Percentiles rank a stretch among this genome's conserved stretches.
These are phyloP conservation scores for Rhizopogon roseolus DNA, from an alignment of 768 basidiomycete genomes.

Conservation along the genomic window DNA sequence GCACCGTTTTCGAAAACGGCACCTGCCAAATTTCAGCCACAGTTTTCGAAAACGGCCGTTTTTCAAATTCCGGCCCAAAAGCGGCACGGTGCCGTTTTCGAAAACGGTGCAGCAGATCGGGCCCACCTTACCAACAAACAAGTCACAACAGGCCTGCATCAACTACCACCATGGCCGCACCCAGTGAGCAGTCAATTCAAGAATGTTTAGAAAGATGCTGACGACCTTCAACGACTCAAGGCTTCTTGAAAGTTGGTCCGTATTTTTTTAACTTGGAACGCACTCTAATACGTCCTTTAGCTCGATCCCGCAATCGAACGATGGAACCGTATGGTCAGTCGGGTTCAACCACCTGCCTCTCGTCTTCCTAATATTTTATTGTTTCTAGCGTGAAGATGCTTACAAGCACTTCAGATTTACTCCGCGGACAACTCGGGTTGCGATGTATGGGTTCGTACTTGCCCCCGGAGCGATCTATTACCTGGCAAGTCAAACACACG, in stretches of 20 bases:
- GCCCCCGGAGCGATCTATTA: constrained; percentile 55
- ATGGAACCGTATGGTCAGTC: constrained; percentile 56
- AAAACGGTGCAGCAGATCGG: too few relatives aligned
- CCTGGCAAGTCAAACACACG: constrained; percentile 34
- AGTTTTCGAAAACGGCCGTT: too few relatives aligned
- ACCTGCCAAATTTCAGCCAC: too few relatives aligned
- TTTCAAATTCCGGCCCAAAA: too few relatives aligned
- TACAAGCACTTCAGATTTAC: constrained; percentile 84
- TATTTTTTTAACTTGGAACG: neutral
- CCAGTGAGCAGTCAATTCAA: constrained; percentile 39
- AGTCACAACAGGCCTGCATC: constrained; percentile 23
- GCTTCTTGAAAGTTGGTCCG: constrained; percentile 50
- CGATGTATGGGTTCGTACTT: constrained; percentile 58
- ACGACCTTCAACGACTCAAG: constrained; percentile 28
- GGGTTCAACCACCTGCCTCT: constrained; percentile 4
- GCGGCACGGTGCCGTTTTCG: too few relatives aligned
- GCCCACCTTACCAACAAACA: too few relatives aligned
- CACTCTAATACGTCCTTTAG: constrained; percentile 8
- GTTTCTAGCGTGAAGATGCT: constrained; percentile 70
- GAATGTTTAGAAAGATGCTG: constrained; percentile 3
- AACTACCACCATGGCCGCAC: constrained; percentile 53
- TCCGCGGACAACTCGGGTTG: constrained; percentile 53
- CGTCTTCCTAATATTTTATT: neutral
- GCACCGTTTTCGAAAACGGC: too few relatives aligned
- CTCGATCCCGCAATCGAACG: constrained; percentile 58